A percentile compares a stretch with the other conserved stretches of the same genome.
Evolutionary conservation across 2,329 filamentous ascomycete species (phyloP).

Genomic region (Fusarium aywerte): DNA sequence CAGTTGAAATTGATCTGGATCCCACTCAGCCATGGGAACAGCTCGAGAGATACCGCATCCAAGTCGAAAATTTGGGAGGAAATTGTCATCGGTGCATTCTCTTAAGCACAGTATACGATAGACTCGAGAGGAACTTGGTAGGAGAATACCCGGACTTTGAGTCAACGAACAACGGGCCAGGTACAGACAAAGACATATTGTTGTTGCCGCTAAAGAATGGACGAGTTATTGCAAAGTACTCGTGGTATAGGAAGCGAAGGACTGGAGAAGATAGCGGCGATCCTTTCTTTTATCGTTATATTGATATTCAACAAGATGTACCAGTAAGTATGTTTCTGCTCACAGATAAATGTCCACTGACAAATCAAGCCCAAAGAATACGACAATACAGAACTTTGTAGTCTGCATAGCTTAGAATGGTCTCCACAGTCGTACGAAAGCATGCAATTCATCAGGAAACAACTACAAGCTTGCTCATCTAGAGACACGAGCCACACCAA

Average conservation of each 20-base stretch:
- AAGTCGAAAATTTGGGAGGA: background rate
- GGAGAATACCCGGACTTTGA: background rate
- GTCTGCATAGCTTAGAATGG: background rate
- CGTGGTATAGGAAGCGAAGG: background rate
- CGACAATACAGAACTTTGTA: background rate
- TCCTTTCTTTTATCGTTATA: background rate
- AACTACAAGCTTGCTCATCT: background rate
- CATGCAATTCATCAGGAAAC: background rate
- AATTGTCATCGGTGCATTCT: background rate
- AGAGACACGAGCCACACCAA: accelerated
- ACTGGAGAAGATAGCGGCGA: too few relatives aligned
- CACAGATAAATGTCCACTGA: background rate
- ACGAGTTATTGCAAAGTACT: background rate
- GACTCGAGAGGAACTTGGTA: background rate
- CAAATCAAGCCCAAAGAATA: background rate
- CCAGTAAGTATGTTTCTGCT: background rate
- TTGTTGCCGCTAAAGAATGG: accelerated
- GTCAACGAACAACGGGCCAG: background rate
- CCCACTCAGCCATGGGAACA: background rate
- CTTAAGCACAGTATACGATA: background rate
- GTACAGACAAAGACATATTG: background rate
- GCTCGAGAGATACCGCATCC: too few relatives aligned
- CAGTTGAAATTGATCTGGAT: background rate
- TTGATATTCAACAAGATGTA: background rate
- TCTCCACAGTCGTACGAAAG: background rate